These are phyloP conservation scores for Cryptococcus sp. DNA, from an alignment of 1,284 basidiomycete species.

Conservation along the genomic window DNA sequence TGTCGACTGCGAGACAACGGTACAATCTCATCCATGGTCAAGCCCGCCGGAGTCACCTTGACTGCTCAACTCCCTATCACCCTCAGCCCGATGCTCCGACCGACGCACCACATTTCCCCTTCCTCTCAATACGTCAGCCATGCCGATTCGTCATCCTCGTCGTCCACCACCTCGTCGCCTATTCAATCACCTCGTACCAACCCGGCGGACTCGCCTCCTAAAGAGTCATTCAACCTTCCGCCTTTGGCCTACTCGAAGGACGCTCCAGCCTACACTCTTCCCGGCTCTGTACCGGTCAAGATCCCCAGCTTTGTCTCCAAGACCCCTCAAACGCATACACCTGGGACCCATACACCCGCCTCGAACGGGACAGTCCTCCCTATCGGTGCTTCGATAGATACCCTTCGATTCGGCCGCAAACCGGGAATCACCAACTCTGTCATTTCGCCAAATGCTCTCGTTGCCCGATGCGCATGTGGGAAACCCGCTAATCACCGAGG, in stretches of 20 bases:
- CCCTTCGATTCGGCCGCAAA: constrained; percentile 42
- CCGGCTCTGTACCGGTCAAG: constrained; percentile 37
- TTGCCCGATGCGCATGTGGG: constrained; percentile 40
- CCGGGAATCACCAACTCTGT: constrained; percentile 38
- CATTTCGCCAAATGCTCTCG: constrained; percentile 39
- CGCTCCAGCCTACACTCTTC: constrained; percentile 8
- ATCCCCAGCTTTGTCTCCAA: constrained; percentile 26
- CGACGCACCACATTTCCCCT: constrained; percentile 22
- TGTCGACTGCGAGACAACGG: constrained; percentile 40
- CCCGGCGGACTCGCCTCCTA: constrained; percentile 37
- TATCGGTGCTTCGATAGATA: constrained; percentile 35
- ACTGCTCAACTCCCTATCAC: constrained; percentile 34
- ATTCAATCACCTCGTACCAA: constrained; percentile 40
- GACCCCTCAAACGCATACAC: constrained; percentile 5
- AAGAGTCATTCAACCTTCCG: constrained; percentile 38
- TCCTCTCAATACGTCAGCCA: constrained; percentile 22
- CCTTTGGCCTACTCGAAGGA: constrained; percentile 38
- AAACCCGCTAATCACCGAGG: constrained; percentile 32
- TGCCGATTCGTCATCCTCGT: constrained; percentile 13
- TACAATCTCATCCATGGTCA: constrained; percentile 19
- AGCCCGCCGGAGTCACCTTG: constrained; percentile 22
- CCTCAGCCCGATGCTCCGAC: constrained; percentile 33
- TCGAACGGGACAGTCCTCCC: constrained; percentile 18
- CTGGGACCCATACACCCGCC: constrained; percentile 12
- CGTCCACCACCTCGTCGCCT: constrained; percentile 34